These are phyloP conservation scores for Allodekkera sacchari DNA, from an alignment of 805 yeast species.

Conservation along the genomic window DNA sequence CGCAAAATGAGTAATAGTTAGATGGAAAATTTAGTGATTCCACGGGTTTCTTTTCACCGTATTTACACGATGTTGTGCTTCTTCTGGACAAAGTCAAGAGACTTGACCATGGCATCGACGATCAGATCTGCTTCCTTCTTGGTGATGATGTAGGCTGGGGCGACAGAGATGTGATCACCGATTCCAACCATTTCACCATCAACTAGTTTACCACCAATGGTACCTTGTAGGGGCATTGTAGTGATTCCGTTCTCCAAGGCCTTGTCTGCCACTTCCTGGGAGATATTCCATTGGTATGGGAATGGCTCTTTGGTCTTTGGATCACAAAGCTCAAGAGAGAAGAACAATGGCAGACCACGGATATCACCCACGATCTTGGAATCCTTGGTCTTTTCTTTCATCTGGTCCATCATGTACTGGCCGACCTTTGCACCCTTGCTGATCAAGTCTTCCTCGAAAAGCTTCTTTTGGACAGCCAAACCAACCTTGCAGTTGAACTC, in stretches of 20 bases:
- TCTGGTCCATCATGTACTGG: constrained; percentile 30
- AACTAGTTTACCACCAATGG: constrained; percentile 33
- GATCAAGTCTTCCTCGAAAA: constrained; percentile 25
- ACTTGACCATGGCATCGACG: constrained; percentile 20
- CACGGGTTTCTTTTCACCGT: too few relatives aligned
- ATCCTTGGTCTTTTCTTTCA: constrained; percentile 23
- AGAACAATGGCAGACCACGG: constrained; percentile 49
- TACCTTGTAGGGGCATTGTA: constrained; percentile 33
- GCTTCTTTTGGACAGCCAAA: constrained; percentile 35
- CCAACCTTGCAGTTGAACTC: constrained; percentile 40
- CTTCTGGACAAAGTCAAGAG: too few relatives aligned
- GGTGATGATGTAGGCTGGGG: constrained; percentile 37
- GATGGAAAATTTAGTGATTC: too few relatives aligned
- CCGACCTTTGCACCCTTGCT: constrained; percentile 36
- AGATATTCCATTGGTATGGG: constrained; percentile 20
- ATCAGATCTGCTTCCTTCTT: constrained; percentile 31
- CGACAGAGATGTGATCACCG: constrained; percentile 29
- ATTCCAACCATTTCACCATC: constrained; percentile 8
- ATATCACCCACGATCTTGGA: constrained; percentile 38
- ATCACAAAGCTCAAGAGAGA: constrained; percentile 44
- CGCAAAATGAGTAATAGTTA: too few relatives aligned
- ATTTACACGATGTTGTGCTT: too few relatives aligned
- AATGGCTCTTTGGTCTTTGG: constrained; percentile 39
- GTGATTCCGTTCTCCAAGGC: constrained; percentile 34
- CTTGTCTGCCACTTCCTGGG: constrained; percentile 26